phyloP scores from a whole-genome alignment of 805 yeast genomes.

The Jamesozyma hellenica region DNA sequence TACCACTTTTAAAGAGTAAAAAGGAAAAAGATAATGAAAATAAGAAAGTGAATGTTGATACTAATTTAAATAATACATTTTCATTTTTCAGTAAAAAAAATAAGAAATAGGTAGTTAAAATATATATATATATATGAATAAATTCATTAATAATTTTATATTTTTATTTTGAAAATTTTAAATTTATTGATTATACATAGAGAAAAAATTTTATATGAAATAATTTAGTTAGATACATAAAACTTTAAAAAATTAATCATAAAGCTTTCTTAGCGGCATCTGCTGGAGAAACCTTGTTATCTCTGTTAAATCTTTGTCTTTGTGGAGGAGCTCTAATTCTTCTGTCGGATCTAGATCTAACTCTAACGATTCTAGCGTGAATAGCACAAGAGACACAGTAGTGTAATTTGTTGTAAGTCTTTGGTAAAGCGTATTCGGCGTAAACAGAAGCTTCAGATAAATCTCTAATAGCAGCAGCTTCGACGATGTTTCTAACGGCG shows the following conservation, averaged over 20 bases:
- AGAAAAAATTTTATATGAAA: too few species aligned
- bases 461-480: constrained; percentile 99
- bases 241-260: constrained; percentile 28
- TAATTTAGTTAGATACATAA: constrained; percentile 1
- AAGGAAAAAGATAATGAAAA: constrained; percentile 4
- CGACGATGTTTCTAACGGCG: constrained; percentile 99
- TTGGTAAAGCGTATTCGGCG: constrained; percentile 98
- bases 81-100: constrained; percentile 17
- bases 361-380: constrained; percentile 99
- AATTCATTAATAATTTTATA: neutral
- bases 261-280: constrained; percentile 94
- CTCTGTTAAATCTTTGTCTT: constrained; percentile 96
- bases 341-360: constrained; percentile 98
- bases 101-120: constrained; percentile 1
- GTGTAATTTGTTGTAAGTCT: constrained; percentile 98
- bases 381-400: constrained; percentile 99
- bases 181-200: neutral
- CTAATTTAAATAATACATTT: constrained; percentile 6
- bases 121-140: neutral
- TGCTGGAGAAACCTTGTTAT: constrained; percentile 90
- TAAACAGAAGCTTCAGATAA: constrained; percentile 98
- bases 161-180: neutral
- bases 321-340: constrained; percentile 97
- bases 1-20: constrained; percentile 6
- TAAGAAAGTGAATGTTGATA: neutral